Conservation (phyloP, 2,329 filamentous ascomycete genomes). For the Hortaea sp. region DNA sequence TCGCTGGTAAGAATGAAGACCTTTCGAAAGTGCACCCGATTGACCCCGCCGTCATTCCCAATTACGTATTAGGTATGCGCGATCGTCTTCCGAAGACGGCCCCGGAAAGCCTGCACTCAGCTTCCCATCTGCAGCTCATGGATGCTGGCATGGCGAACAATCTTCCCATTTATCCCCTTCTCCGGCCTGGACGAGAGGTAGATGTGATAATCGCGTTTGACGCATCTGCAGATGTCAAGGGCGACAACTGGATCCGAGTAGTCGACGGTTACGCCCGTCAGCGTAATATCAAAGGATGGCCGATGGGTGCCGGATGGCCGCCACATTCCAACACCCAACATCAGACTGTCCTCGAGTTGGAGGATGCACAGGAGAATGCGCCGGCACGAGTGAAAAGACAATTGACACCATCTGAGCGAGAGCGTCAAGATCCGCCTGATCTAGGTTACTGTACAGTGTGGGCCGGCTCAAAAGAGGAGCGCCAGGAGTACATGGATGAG, state of each 20-base stretch:
- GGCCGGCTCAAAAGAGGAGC: constrained; percentile 74
- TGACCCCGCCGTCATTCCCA: constrained; percentile 81
- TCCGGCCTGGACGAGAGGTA: constrained; percentile 77
- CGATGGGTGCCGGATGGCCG: constrained; percentile 89
- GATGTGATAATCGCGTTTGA: constrained; percentile 91
- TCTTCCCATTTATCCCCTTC: constrained; percentile 84
- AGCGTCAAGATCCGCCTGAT: constrained; percentile 37
- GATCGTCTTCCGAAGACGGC: constrained; percentile 62
- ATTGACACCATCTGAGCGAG: constrained; percentile 31
- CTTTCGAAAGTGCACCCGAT: constrained; percentile 89
- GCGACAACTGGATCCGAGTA: constrained; percentile 92
- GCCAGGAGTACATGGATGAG: constrained; percentile 17
- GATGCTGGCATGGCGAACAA: constrained; percentile 99
- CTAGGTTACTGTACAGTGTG: constrained; percentile 90
- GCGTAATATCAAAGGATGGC: constrained; percentile 88
- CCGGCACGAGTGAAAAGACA: constrained; percentile 42
- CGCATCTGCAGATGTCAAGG: constrained; percentile 82
- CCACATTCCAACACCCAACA: constrained; percentile 48
- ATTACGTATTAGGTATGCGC: constrained; percentile 76
- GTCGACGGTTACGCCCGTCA: constrained; percentile 88
- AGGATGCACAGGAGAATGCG: constrained; percentile 54
- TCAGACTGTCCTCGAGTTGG: constrained; percentile 55
- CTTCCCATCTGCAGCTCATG: constrained; percentile 50
- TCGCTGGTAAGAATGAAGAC: constrained; percentile 73
- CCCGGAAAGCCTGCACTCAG: constrained; percentile 64